A percentile compares a stretch with the other conserved stretches of the same genome.
phyloP scores from a whole-genome alignment of 495 filamentous ascomycete species.

The Parathielavia hyrcaniae region DNA sequence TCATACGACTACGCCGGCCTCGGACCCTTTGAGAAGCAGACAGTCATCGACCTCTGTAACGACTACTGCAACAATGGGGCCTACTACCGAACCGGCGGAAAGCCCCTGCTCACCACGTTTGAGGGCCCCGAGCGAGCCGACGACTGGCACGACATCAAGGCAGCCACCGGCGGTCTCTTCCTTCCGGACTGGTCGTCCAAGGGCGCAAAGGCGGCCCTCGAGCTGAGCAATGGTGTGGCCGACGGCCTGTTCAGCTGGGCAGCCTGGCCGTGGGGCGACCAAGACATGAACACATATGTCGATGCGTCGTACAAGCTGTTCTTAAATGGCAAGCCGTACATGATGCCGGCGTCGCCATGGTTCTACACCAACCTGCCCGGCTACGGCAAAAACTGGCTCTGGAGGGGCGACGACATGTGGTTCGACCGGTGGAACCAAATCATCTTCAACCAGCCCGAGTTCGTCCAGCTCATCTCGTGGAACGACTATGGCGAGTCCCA shows the following conservation, averaged over 20 bases:
- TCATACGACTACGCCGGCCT: slow-evolving; percentile 35
- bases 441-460: slow-evolving; percentile 51
- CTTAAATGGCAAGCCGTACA: slow-evolving; percentile 33
- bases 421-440: slow-evolving; percentile 62
- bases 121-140: slow-evolving; percentile 24
- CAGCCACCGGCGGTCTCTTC: slow-evolving; percentile 43
- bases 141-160: slow-evolving; percentile 42
- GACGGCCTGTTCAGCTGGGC: slow-evolving; percentile 23
- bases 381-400: slow-evolving; percentile 65
- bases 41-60: slow-evolving; percentile 12
- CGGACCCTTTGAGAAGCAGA: neutral
- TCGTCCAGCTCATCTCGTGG: slow-evolving; percentile 51
- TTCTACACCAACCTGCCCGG: slow-evolving; percentile 59
- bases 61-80: slow-evolving; percentile 23
- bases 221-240: neutral
- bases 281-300: slow-evolving; percentile 11
- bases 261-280: slow-evolving; percentile 15
- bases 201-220: slow-evolving; percentile 31
- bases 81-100: slow-evolving; percentile 29
- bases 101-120: slow-evolving; percentile 31
- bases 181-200: slow-evolving; percentile 54
- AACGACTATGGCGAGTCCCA: slow-evolving; percentile 69
- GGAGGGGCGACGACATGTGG: slow-evolving; percentile 60
- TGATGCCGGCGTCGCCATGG: slow-evolving; percentile 61
- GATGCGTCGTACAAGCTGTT: slow-evolving; percentile 14